Base-by-base conservation (phyloP, 345 rosid species). In the Gossypium stocksii region DNA sequence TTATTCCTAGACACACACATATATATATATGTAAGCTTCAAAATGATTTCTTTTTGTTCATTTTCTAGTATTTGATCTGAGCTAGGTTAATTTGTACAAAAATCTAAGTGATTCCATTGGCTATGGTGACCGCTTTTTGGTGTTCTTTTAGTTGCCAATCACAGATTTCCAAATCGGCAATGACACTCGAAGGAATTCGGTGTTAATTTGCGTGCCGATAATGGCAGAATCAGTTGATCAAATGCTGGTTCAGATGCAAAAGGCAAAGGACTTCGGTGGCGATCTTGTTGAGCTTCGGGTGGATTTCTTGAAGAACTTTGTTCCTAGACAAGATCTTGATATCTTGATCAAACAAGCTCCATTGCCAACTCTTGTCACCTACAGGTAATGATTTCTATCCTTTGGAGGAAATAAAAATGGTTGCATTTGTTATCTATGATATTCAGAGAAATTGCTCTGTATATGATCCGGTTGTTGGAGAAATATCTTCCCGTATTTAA, bases 291-390 rank as follows among this genome's bases (percentile, higher is more conserved):
- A 88, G 82, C 27, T 85, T 62, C 75, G 90, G 68, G 67, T 88
- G 63, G 92, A 86, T 83, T 85, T 78, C 80, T 81, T 88, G 80
- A 85, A 82, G 78, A 84, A 72, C 66, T 84, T 86, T 75, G 77
- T 77, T 71, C 87, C 87, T 46, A 81, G 59, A 70, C 81, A 74
- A 49, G 90, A 88, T 80, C 90, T 88, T 64, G 78, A 75, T 27
- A n/a, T 78, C 79, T 70, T 88, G 66, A 80, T 88, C 76, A 84
- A 83, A 43, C 88, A 83, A 74, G 71, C 84, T 79, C 78, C 87
- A 66, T 72, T 88, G 80, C 90, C 92, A 41, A 85, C 87, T 77
- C 90, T 88, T 25, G 61, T 84, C 74, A 86, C 90, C 69, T 88
- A 70, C 76, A 85, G 89, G 92, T 86, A 80, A 53, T 70, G 9